Evolutionary conservation across 2,329 filamentous ascomycete species (phyloP).

Genomic region (Trichoderma pleuroti): DNA sequence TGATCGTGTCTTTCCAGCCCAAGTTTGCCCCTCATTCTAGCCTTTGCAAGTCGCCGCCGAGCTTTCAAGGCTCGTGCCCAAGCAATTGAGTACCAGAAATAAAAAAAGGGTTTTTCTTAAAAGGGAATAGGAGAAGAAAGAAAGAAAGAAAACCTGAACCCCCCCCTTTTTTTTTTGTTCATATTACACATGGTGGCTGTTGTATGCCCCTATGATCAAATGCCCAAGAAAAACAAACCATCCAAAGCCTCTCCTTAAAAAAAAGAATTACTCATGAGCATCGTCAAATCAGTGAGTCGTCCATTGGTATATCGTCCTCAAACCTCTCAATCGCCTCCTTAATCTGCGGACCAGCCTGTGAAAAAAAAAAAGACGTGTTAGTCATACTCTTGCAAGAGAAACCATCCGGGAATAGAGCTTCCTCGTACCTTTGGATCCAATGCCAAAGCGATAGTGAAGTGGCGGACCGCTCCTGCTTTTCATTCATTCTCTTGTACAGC

Average conservation of each 20-base stretch:
- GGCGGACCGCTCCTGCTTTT: slow-evolving; percentile 80
- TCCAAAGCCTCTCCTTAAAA: slow-evolving; percentile 1
- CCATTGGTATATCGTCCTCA: slow-evolving; percentile 72
- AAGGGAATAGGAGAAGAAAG: neutral
- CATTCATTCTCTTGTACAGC: slow-evolving; percentile 68
- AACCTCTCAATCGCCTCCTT: slow-evolving; percentile 95
- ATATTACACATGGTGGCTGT: slow-evolving; percentile 7
- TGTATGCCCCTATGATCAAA: slow-evolving; percentile 2
- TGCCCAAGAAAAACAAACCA: neutral
- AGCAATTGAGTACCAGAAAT: neutral
- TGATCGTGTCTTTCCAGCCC: neutral
- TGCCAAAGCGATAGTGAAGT: slow-evolving; percentile 93
- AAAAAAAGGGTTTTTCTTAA: neutral
- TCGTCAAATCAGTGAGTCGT: slow-evolving; percentile 62
- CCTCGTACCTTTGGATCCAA: slow-evolving; percentile 85
- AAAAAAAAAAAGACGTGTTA: neutral
- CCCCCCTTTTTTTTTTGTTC: neutral
- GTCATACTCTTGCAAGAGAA: neutral
- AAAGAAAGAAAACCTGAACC: neutral
- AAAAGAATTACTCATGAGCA: slow-evolving; percentile 28
- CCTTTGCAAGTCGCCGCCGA: neutral
- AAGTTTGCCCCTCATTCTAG: neutral
- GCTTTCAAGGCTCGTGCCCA: slow-evolving; percentile 4
- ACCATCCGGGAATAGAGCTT: neutral
- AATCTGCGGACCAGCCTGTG: slow-evolving; percentile 83